Base-by-base conservation (phyloP, 352 stramenopile genomes). In the Blastocystis sp. region DNA sequence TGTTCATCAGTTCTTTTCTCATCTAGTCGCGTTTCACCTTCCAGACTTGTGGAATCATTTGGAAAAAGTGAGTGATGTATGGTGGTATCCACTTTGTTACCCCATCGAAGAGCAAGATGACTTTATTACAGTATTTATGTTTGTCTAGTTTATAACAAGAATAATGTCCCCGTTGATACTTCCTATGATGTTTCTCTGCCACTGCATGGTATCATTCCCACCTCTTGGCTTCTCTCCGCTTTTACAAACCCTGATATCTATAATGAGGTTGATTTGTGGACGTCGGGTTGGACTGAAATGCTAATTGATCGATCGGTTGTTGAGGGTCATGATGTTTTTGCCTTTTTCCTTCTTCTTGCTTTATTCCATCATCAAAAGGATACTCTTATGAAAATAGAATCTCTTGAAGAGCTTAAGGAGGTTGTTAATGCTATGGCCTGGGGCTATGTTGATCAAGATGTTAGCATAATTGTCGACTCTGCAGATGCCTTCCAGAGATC, bases 101-200 rank as follows among this genome's bases (percentile, higher is more conserved):
- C 53, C 73, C 50, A 53, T 84, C 34, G 73, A 84, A 2, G 50
- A 64, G 13, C 73, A 84, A 37, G 47, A 64, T 4, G 73, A 84
- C 45, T 64, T 84, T 34, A 41, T 80, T 18, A 66, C 70, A 13
- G 70, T 80, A 15, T 15, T 13, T 53, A 29, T 37, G n/a, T 18
- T 18, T 23, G 2, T n/a, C 45, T 6, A 43, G 9, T 62, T 63
- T 13, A 37, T 20, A 34, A 13, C 23, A 54, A 66, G 73, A 84
- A 26, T 45, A 47, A 39, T 6, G 20, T 20, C 13, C 8, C 26
- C 0, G 2, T 29, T 20, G n/a, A 20, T 15, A 47, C 34, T 6
- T 23, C 73, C 29, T 66, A 64, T 43, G 34, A 68, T 29, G 45
- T 23, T 11, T 8, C 20, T 11, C 29, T 15, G 20, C 53, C 29